phyloP scores from a whole-genome alignment of 805 yeast genomes.

The Debaryomyces tyrocola region DNA sequence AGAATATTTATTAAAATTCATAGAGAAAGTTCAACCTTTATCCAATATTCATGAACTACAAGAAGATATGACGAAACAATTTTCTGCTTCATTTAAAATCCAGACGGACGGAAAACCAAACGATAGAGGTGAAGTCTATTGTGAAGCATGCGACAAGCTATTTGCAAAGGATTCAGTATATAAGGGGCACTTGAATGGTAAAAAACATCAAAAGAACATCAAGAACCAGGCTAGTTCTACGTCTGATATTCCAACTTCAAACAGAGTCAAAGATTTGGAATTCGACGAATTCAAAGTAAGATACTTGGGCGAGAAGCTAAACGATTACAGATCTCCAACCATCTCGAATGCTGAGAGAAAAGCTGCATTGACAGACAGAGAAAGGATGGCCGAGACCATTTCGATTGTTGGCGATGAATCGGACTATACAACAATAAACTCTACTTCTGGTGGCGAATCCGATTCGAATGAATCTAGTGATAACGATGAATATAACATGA shows the following conservation, averaged over 20 bases:
- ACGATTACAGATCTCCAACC: slow-evolving; percentile 48
- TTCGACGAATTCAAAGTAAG: slow-evolving; percentile 43
- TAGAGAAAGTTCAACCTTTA: slow-evolving; percentile 51
- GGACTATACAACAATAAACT: slow-evolving; percentile 40
- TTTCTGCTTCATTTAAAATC: neutral
- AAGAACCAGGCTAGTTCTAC: slow-evolving; percentile 5
- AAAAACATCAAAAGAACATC: slow-evolving; percentile 64
- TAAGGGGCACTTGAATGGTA: slow-evolving; percentile 68
- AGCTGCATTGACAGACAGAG: slow-evolving; percentile 69
- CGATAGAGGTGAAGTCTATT: slow-evolving; percentile 44
- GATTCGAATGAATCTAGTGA: slow-evolving; percentile 25
- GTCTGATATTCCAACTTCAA: neutral
- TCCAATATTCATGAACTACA: slow-evolving; percentile 31
- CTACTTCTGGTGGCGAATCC: slow-evolving; percentile 18
- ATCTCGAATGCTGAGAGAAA: slow-evolving; percentile 63
- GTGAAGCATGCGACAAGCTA: slow-evolving; percentile 60
- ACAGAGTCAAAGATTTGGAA: slow-evolving; percentile 23
- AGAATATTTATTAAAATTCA: slow-evolving; percentile 51
- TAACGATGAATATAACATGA: slow-evolving; percentile 43
- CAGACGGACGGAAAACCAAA: slow-evolving; percentile 11
- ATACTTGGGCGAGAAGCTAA: slow-evolving; percentile 36
- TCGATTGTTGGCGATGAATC: slow-evolving; percentile 38
- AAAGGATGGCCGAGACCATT: slow-evolving; percentile 52
- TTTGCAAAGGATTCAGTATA: slow-evolving; percentile 69
- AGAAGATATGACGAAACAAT: slow-evolving; percentile 6